phyloP scores from a whole-genome alignment of 2,329 filamentous ascomycete genomes.

The Neofusicoccum ribis region DNA sequence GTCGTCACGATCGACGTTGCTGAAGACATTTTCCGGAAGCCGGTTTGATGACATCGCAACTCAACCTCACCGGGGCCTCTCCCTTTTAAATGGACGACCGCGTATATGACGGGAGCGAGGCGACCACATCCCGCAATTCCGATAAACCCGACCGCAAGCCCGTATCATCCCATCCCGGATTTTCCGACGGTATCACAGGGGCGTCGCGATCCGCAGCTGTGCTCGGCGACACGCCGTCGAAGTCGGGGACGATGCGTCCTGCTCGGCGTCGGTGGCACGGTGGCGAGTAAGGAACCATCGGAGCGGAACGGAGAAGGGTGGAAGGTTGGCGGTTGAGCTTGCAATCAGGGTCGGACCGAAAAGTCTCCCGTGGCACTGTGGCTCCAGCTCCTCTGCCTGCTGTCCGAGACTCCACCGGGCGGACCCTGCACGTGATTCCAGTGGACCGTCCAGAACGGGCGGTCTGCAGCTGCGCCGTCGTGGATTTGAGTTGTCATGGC shows the following conservation, averaged over 20 bases:
- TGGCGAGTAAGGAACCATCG: background rate
- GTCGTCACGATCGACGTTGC: background rate
- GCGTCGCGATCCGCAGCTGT: background rate
- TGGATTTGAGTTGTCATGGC: background rate
- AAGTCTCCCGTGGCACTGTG: background rate
- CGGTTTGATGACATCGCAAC: background rate
- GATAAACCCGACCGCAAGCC: background rate
- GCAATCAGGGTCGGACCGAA: constrained; percentile 1
- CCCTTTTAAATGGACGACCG: background rate
- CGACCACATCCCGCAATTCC: background rate
- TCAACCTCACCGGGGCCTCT: background rate
- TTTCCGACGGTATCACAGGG: background rate
- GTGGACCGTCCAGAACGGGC: background rate
- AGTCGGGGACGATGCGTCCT: too few species aligned
- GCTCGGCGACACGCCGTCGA: background rate
- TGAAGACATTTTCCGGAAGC: background rate
- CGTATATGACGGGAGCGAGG: background rate
- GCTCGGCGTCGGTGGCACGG: too few species aligned
- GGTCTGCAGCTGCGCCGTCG: constrained; percentile 7
- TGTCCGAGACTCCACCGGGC: background rate
- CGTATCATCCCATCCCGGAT: background rate
- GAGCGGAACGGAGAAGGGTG: too few species aligned
- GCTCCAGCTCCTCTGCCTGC: background rate
- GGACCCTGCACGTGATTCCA: background rate
- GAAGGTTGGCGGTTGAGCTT: background rate